Evolutionary conservation across 192 early-diverging fungal species (phyloP).

Genomic region (Oehlia diaphana): DNA sequence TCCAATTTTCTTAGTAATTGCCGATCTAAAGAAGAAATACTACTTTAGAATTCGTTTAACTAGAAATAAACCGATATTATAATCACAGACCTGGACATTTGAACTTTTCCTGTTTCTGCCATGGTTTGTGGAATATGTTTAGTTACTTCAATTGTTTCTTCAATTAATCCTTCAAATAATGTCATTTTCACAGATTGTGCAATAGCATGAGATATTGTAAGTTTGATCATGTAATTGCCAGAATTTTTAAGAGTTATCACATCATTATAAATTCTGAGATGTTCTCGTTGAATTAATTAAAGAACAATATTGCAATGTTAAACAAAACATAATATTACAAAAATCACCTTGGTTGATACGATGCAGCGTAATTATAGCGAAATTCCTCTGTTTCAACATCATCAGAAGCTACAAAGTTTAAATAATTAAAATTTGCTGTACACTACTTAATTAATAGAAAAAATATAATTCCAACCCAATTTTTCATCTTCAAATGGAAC

Average conservation of each 20-base stretch:
- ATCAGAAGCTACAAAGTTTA: slow-evolving; percentile 47
- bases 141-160: slow-evolving; percentile 87
- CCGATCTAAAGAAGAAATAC: slow-evolving; percentile 59
- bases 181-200: slow-evolving; percentile 95
- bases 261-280: slow-evolving; percentile 82
- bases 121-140: slow-evolving; percentile 90
- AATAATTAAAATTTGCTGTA: background rate
- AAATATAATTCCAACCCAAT: slow-evolving; percentile 44
- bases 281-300: slow-evolving; percentile 26
- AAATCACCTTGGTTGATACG: slow-evolving; percentile 56
- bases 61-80: background rate
- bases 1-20: slow-evolving; percentile 93
- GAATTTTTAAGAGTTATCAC: slow-evolving; percentile 81
- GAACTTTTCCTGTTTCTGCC: slow-evolving; percentile 90
- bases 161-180: slow-evolving; percentile 88
- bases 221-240: slow-evolving; percentile 83
- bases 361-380: slow-evolving; percentile 72
- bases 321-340: background rate
- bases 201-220: slow-evolving; percentile 94
- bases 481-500: slow-evolving; percentile 75
- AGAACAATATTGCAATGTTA: slow-evolving; percentile 1
- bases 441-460: slow-evolving; percentile 15
- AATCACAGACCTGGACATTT: slow-evolving; percentile 67
- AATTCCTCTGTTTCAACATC: slow-evolving; percentile 83
- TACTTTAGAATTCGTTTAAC: too few species aligned